Evolutionary conservation across 2,329 filamentous ascomycete species (phyloP), one percentile per base, ranked within the genome.

Genomic region (Colletotrichum cordylinicola): DNA sequence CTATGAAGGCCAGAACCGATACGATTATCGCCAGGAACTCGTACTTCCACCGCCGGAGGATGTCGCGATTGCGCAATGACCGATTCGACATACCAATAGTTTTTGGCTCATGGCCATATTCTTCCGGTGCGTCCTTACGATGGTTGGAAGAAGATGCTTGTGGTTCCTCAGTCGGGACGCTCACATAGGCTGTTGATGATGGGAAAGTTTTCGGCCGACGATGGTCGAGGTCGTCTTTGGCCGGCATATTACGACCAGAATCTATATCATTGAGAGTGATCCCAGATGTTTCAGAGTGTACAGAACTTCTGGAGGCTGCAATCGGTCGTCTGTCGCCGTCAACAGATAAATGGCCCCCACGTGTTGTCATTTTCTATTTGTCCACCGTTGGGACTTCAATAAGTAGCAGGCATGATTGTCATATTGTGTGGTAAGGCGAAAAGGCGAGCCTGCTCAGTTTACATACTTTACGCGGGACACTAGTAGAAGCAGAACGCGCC

Each of bases 141-240:
- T 0, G 0, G 10, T 48, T 48, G 9, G 43, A 48, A 0, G 43
- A 48, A 48, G 9, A 6, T 48, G 15, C 0, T 48, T 13, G 43
- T 48, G 43, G 43, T 48, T 48, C 43, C n/a, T 48, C 43, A 6
- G 43, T 48, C 13, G 43, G 43, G 7, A 48, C 43, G 43, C 43
- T 48, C 0, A 13, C n/a, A 6, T 48, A 21, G n/a, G n/a, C 1
- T 21, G 8, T 48, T 21, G n/a, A 16, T 48, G 43, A 48, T 10
- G 18, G 43, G 43, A 48, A 48, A 3, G 10, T 7, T 21, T 21
- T 48, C 10, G 43, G 43, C 43, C n/a, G 43, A 6, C 6, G 9
- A 48, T 13, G 43, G n/a, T 4, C n/a, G n/a, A 21, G 18, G 18
- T 48, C 43, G 4, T 48, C 43, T 10, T 10, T 13, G 0, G 0